phyloP scores from a whole-genome alignment of 2,329 filamentous ascomycete genomes.

The Xylaria sp. region DNA sequence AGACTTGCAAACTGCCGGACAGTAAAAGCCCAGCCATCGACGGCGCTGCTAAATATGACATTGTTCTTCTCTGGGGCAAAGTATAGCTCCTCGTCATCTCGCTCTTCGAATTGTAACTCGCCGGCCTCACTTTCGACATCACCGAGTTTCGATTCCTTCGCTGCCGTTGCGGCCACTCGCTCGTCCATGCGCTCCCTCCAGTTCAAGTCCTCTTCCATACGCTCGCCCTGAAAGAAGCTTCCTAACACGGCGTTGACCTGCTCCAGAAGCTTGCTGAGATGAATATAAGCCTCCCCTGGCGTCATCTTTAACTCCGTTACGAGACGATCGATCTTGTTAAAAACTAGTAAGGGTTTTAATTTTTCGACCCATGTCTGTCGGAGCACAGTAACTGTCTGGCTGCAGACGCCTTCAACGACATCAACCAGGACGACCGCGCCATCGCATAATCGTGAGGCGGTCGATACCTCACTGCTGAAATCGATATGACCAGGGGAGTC shows the following conservation, averaged over 20 bases:
- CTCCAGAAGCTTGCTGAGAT: constrained; percentile 88
- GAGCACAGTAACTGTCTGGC: constrained; percentile 96
- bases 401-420: constrained; percentile 97
- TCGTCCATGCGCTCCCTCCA: constrained; percentile 96
- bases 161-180: constrained; percentile 75
- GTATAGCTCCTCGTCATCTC: constrained; percentile 95
- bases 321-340: constrained; percentile 98
- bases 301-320: constrained; percentile 96
- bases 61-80: constrained; percentile 99
- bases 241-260: constrained; percentile 98
- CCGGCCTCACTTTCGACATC: constrained; percentile 64
- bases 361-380: constrained; percentile 96
- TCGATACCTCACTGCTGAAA: constrained; percentile 98
- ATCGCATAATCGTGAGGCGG: constrained; percentile 91
- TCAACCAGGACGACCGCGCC: constrained; percentile 95
- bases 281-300: constrained; percentile 86
- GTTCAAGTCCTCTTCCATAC: constrained; percentile 97
- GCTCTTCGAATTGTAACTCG: constrained; percentile 81
- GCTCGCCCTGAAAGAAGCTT: constrained; percentile 96
- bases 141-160: constrained; percentile 63
- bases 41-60: constrained; percentile 97
- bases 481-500: constrained; percentile 98
- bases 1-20: constrained; percentile 91
- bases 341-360: constrained; percentile 90
- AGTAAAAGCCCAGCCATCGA: constrained; percentile 99